These are phyloP conservation scores for Cladophialophora bantiana DNA, from an alignment of 2,329 filamentous ascomycete genomes.

Conservation along the genomic window DNA sequence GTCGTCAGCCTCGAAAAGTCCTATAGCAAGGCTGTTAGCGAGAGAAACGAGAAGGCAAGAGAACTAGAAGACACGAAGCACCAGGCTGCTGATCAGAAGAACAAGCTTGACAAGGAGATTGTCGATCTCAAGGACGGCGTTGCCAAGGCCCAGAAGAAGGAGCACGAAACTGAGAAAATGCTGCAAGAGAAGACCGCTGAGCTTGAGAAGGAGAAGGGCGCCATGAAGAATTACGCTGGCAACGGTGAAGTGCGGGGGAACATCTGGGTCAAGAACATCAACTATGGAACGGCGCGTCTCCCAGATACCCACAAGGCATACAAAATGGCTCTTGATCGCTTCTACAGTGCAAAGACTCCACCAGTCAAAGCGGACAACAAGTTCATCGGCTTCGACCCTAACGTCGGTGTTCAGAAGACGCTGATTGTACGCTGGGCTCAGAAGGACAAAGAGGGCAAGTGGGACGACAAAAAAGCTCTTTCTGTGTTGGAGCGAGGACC, in stretches of 20 bases:
- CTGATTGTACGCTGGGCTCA: constrained; percentile 2
- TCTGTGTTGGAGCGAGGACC: background rate
- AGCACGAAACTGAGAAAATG: background rate
- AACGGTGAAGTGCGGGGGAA: constrained; percentile 1
- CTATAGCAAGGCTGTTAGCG: background rate
- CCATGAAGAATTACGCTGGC: background rate
- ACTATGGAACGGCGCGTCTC: background rate
- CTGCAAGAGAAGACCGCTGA: constrained; percentile 1
- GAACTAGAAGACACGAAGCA: constrained; percentile 4
- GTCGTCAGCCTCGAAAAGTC: background rate
- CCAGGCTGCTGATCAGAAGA: background rate
- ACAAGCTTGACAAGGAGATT: constrained; percentile 4
- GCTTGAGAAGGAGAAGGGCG: background rate
- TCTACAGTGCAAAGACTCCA: background rate
- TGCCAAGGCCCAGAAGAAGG: background rate
- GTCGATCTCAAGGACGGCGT: background rate
- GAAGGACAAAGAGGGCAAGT: background rate
- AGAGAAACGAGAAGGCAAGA: background rate
- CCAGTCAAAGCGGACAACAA: background rate
- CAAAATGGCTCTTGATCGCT: constrained; percentile 1
- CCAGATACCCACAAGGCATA: background rate
- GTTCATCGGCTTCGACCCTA: background rate
- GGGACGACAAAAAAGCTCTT: background rate
- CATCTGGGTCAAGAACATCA: constrained; percentile 2
- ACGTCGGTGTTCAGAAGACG: background rate